These are phyloP conservation scores for Termitomyces sp. DNA, from an alignment of 1,284 basidiomycete species.

Conservation along the genomic window DNA sequence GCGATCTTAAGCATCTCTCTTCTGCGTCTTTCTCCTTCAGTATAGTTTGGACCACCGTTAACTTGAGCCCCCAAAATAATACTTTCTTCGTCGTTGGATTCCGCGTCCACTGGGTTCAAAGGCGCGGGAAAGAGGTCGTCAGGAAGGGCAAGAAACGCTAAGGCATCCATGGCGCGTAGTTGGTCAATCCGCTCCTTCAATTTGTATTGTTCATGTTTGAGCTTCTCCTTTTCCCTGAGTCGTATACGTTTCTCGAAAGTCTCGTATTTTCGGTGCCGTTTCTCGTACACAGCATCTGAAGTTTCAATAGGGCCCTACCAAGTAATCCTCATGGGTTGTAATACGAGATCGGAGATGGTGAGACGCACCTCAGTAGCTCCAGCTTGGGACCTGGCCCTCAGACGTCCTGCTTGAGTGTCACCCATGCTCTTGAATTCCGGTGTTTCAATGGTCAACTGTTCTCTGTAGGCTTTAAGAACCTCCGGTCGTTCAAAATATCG, in stretches of 20 bases:
- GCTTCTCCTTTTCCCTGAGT: constrained; percentile 83
- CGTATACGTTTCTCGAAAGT: constrained; percentile 81
- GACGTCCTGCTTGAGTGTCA: constrained; percentile 60
- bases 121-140: constrained; percentile 47
- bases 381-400: constrained; percentile 50
- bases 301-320: constrained; percentile 62
- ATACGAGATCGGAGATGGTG: background rate
- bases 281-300: constrained; percentile 81
- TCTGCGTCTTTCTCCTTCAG: constrained; percentile 66
- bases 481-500: constrained; percentile 76
- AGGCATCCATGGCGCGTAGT: constrained; percentile 65
- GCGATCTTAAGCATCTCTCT: constrained; percentile 69
- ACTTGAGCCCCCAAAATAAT: constrained; percentile 31
- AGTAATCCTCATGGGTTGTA: constrained; percentile 7
- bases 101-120: constrained; percentile 18
- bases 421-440: constrained; percentile 58
- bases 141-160: constrained; percentile 61
- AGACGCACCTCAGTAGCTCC: constrained; percentile 50
- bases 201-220: constrained; percentile 88
- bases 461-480: constrained; percentile 63
- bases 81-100: constrained; percentile 25
- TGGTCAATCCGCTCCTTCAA: constrained; percentile 86
- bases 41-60: constrained; percentile 37
- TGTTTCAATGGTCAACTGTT: constrained; percentile 66
- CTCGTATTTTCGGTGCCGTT: constrained; percentile 82